These are phyloP conservation scores for Dentipellis sp. DNA, from an alignment of 768 basidiomycete species.

Conservation along the genomic window DNA sequence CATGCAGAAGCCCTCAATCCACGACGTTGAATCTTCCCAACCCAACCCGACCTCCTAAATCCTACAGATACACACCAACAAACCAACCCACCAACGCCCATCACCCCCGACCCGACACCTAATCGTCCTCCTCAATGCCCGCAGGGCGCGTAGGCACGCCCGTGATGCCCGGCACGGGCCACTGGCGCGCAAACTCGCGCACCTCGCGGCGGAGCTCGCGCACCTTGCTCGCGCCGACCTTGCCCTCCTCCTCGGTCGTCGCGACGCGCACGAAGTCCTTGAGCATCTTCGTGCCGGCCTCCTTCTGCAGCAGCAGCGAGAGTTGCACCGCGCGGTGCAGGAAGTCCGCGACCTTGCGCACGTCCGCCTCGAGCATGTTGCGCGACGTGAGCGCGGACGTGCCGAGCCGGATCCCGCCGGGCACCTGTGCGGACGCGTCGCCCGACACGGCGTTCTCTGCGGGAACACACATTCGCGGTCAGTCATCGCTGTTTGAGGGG, in stretches of 20 bases:
- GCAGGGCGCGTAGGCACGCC: conserved; percentile 40
- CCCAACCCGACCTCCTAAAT: neutral
- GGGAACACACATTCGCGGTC: neutral
- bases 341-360: conserved; percentile 82
- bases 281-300: conserved; percentile 88
- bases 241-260: conserved; percentile 55
- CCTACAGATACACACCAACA: neutral
- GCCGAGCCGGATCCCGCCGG: conserved; percentile 95
- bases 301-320: conserved; percentile 82
- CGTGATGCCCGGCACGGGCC: conserved; percentile 87
- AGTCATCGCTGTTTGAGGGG: neutral
- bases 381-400: conserved; percentile 92
- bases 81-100: neutral
- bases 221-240: conserved; percentile 63
- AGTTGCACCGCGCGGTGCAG: conserved; percentile 93
- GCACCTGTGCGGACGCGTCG: conserved; percentile 90
- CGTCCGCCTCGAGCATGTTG: conserved; percentile 82
- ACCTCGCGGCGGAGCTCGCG: conserved; percentile 75
- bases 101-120: conserved; percentile 1
- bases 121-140: conserved; percentile 51
- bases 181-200: conserved; percentile 67
- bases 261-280: conserved; percentile 93
- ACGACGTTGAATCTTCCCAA: conserved; percentile 15
- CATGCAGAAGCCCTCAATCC: neutral
- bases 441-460: conserved; percentile 95